phyloP scores from a whole-genome alignment of 805 yeast genomes.

The Pachysolen tannophilus region DNA sequence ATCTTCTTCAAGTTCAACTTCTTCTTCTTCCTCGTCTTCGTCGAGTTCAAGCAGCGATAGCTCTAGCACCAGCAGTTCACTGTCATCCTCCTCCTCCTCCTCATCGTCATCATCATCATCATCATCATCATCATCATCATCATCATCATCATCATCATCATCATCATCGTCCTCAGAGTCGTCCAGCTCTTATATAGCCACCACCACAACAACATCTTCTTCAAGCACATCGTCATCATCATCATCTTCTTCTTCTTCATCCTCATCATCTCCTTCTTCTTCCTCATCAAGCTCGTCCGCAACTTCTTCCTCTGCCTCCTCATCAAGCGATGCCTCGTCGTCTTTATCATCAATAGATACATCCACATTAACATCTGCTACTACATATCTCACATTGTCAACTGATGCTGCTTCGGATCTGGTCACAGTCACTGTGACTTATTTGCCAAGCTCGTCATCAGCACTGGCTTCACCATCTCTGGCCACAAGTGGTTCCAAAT shows the following conservation, averaged over 20 bases:
- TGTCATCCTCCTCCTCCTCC: slow-evolving; percentile 1
- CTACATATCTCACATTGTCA: background rate
- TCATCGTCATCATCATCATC: background rate
- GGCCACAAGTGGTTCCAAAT: slow-evolving; percentile 12
- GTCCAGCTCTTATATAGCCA: background rate
- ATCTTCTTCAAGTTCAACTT: too few relatives aligned
- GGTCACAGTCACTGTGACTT: slow-evolving; percentile 10
- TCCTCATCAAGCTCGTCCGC: slow-evolving; percentile 4
- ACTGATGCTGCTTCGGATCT: background rate
- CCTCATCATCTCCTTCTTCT: background rate
- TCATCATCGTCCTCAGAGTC: background rate
- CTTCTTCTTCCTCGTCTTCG: too few relatives aligned
- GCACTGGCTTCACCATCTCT: slow-evolving; percentile 23
- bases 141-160: background rate
- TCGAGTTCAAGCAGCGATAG: background rate
- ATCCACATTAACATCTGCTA: background rate
- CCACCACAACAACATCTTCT: background rate
- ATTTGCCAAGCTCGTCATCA: slow-evolving; percentile 17
- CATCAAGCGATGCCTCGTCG: slow-evolving; percentile 14
- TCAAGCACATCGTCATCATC: background rate
- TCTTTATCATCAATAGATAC: slow-evolving; percentile 14
- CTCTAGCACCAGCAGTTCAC: background rate
- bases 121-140: background rate
- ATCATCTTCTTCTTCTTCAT: background rate
- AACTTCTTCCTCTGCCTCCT: slow-evolving; percentile 8